Evolutionary conservation across 2,329 filamentous ascomycete species (phyloP), one percentile per base, ranked within the genome.

Genomic region (Monilinia aucupariae): DNA sequence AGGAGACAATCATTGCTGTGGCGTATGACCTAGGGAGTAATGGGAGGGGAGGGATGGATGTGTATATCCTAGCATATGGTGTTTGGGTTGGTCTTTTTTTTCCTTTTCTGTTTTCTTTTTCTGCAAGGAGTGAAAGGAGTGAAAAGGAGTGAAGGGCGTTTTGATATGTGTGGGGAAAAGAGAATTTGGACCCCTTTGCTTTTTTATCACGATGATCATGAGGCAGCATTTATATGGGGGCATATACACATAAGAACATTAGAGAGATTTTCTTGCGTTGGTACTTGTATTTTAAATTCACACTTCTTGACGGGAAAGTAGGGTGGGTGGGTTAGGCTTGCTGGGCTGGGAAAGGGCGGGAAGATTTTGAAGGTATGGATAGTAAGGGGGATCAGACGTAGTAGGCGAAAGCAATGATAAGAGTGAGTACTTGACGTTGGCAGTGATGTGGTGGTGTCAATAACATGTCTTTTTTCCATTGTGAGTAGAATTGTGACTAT

Each of bases 131-230:
- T 10, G 15, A n/a, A 25, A 8, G 52, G 52, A 25, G 52, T 55
- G 37, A 43, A 30, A 30, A 30, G 27, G 27, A 30, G 27, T 30
- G 27, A 30, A 30, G 25, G 54, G 39, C 22, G 43, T 56, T 45
- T 30, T 56, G 45, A 25, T 37, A 25, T 58, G 54, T 47, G 54
- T 34, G 54, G 54, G 54, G 47, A 58, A 58, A 58, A 37, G 54
- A 58, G 54, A 58, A 58, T 58, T 58, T 58, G 54, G 41, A 47
- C 30, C 30, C 43, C 34, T 60, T 60, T 60, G 48, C 25, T 51
- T 58, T 58, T 53, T 60, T 60, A 60, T 60, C 49, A 60, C 49
- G 58, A 60, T 60, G 58, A 53, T 60, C 30, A 60, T 52, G 58
- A 60, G 32, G 48, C n/a, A 60, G 58, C 34, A 53, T 60, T 60